Evolutionary conservation across 371 early-diverging fungal genomes (phyloP), one percentile per base, ranked within the genome.

Genomic region (Mortierella polycephala): DNA sequence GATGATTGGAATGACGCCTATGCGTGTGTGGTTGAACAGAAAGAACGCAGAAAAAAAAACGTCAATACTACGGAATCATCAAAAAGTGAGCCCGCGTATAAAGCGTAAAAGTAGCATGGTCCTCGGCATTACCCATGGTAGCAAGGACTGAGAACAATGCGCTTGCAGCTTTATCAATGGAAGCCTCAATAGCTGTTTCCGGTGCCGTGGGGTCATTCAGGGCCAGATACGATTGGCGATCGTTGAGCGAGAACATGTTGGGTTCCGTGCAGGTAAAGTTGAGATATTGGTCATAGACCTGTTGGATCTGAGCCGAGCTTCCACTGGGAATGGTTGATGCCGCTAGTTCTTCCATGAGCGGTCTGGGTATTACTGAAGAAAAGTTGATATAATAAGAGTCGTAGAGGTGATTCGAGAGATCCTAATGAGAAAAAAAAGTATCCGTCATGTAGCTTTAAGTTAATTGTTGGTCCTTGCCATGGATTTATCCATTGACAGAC

Each of bases 251-350:
- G 81, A 99, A 99, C 61, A 99, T 90, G 70, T 97, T 92, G 23
- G 93, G 88, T 70, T 99, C 98, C 45, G 98, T 92, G 56, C 96
- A 94, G 46, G 96, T 84, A 79, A 94, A 99, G 82, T 96, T 94
- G 49, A 99, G 83, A 74, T 99, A 97, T 85, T 98, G 97, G 87
- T 99, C 99, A 75, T 92, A 96, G 10, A 99, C 93, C 85, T 96
- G 95, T 9, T 92, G 91, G 40, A 98, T 89, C 72, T 89, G 86
- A 62, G 88, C 88, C 42, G 94, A 86, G 9, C 89, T 91, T 64
- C 91, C 88, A 37, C 93, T 83, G 3, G 89, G 83, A 16, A 95
- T 90, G 0, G 95, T 88, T 11, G 86, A 82, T 8, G 91, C 83
- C 0, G 99, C 99, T 50, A 99, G 87, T 18, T 96, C 95, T 83